phyloP scores from a whole-genome alignment of 2,329 filamentous ascomycete species.

The Epichloe hybrida region DNA sequence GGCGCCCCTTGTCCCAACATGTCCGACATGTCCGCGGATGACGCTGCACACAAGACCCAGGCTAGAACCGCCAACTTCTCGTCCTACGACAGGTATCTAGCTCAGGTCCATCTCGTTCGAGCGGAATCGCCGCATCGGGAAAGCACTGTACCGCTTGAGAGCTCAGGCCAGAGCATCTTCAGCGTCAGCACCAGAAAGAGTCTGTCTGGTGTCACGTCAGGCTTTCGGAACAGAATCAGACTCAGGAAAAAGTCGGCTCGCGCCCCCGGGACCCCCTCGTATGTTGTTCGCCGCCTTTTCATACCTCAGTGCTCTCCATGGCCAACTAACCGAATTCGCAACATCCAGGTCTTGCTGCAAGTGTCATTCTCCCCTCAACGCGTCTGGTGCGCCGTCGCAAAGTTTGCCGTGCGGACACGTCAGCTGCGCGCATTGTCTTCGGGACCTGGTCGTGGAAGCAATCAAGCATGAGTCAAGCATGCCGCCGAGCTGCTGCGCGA shows the following conservation, averaged over 20 bases:
- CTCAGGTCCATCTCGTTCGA: conserved; percentile 28
- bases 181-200: conserved; percentile 32
- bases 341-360: conserved; percentile 38
- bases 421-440: conserved; percentile 42
- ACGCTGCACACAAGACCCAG: conserved; percentile 9
- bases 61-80: conserved; percentile 32
- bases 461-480: conserved; percentile 44
- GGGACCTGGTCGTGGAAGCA: conserved; percentile 39
- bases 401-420: conserved; percentile 44
- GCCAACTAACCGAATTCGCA: background rate
- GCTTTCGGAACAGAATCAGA: conserved; percentile 29
- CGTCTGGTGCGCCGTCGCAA: conserved; percentile 29
- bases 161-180: conserved; percentile 26
- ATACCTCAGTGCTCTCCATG: background rate
- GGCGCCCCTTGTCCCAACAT: conserved; percentile 10
- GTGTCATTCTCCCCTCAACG: conserved; percentile 40
- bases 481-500: conserved; percentile 47
- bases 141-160: conserved; percentile 15
- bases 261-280: conserved; percentile 20
- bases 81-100: conserved; percentile 38
- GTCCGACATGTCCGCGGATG: conserved; percentile 2
- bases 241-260: conserved; percentile 25
- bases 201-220: conserved; percentile 31
- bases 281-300: conserved; percentile 10
- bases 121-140: conserved; percentile 28